phyloP scores from a whole-genome alignment of 2,329 filamentous ascomycete genomes.

The Elsinoe ampelina region DNA sequence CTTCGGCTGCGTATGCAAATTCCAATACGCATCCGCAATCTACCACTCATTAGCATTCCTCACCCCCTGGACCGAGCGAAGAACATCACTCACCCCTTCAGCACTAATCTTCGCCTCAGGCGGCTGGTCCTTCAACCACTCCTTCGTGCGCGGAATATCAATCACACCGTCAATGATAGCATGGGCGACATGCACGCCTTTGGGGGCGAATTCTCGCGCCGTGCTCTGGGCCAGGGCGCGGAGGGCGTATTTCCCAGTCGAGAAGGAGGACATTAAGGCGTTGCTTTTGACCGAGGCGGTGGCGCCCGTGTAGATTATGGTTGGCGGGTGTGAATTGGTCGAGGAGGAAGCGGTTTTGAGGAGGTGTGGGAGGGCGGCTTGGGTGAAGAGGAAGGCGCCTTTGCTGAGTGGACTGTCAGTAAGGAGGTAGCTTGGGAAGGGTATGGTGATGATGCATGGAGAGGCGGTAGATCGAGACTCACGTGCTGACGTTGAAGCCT shows the following conservation, averaged over 20 bases:
- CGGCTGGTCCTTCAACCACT: conserved; percentile 45
- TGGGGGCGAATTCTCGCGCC: conserved; percentile 72
- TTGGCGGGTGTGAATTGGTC: conserved; percentile 54
- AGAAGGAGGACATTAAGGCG: conserved; percentile 60
- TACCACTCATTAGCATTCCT: conserved; percentile 29
- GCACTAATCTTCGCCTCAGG: conserved; percentile 62
- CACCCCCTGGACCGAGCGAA: no score
- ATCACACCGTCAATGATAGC: conserved; percentile 78
- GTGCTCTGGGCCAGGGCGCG: conserved; percentile 65
- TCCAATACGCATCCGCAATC: conserved; percentile 84
- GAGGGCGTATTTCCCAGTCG: conserved; percentile 70
- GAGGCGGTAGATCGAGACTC: conserved; percentile 19
- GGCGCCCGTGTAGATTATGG: conserved; percentile 77
- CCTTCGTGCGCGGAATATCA: conserved; percentile 64
- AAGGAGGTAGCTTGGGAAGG: neutral
- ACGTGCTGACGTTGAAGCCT: conserved; percentile 44
- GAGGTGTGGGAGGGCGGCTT: conserved; percentile 60
- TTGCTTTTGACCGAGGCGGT: conserved; percentile 70
- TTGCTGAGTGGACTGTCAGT: conserved; percentile 33
- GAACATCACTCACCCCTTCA: conserved; percentile 65
- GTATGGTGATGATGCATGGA: no score
- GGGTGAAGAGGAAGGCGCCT: conserved; percentile 69
- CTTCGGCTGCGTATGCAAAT: conserved; percentile 68
- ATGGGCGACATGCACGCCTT: conserved; percentile 76
- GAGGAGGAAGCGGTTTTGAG: conserved; percentile 47